phyloP scores from a whole-genome alignment of 2,329 filamentous ascomycete species.

The Hymenotorrendiella dingleyae region DNA sequence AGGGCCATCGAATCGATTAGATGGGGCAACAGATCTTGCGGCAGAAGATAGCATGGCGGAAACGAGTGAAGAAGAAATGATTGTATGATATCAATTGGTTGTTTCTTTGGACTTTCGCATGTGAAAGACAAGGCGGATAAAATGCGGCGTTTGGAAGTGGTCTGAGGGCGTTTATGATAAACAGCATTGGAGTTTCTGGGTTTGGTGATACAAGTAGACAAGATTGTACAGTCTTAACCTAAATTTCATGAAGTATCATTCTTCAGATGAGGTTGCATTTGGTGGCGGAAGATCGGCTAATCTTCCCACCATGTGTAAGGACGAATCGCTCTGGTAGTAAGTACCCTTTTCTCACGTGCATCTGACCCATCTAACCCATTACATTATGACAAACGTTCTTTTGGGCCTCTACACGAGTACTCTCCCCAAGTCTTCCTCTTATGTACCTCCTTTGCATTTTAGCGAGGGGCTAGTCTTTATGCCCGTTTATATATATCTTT shows the following conservation, averaged over 20 bases:
- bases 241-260: no score
- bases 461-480: no score
- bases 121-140: not conserved
- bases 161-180: constrained; percentile 1
- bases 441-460: not conserved
- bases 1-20: not conserved
- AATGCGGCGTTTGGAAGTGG: not conserved
- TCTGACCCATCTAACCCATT: no score
- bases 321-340: no score
- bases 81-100: constrained; percentile 10
- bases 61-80: constrained; percentile 23
- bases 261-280: no score
- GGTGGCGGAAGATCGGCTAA: not conserved
- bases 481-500: no score
- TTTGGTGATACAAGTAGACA: constrained; percentile 1
- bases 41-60: constrained; percentile 18
- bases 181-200: not conserved
- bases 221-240: constrained; percentile 1
- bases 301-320: no score
- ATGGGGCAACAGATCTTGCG: not conserved
- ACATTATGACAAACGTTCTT: not conserved
- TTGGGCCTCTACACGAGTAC: not conserved
- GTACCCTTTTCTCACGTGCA: no score
- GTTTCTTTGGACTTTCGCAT: constrained; percentile 4
- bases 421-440: not conserved